Evolutionary conservation across 495 filamentous ascomycete genomes (phyloP).

Genomic region (Podospora comata): DNA sequence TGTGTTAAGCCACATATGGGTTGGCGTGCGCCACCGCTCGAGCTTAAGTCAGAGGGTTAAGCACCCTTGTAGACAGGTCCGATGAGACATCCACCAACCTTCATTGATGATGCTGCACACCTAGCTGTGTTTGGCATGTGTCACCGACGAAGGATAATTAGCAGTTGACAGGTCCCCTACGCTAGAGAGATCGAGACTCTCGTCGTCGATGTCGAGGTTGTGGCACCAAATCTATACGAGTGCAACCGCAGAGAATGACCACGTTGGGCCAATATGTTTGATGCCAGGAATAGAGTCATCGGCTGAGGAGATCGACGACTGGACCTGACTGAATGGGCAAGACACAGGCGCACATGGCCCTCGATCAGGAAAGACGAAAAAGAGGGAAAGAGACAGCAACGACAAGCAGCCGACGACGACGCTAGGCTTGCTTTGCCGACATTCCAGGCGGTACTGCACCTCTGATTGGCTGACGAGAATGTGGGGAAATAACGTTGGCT

Average conservation of each 20-base stretch:
- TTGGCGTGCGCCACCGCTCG: conserved; percentile 8
- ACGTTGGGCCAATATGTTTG: conserved; percentile 1
- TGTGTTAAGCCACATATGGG: conserved; percentile 15
- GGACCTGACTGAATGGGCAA: conserved; percentile 11
- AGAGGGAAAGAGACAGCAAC: not conserved
- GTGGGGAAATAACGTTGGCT: conserved; percentile 25
- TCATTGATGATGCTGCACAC: conserved; percentile 4
- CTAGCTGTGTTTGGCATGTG: conserved; percentile 13
- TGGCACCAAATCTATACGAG: conserved; percentile 4
- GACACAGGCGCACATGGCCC: not conserved
- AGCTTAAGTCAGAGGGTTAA: not conserved
- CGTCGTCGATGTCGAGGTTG: not conserved
- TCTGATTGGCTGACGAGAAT: conserved; percentile 27
- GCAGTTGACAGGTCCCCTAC: not conserved
- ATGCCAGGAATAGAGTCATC: conserved; percentile 2
- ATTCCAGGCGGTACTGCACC: conserved; percentile 25
- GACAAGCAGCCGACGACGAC: conserved; percentile 13
- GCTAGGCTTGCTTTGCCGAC: conserved; percentile 34
- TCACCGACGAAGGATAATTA: not conserved
- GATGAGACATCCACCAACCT: conserved; percentile 10
- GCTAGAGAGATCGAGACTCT: conserved; percentile 6
- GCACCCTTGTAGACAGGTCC: not conserved
- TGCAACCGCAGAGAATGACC: conserved; percentile 1
- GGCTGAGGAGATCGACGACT: not conserved
- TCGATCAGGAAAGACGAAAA: conserved; percentile 13